Conservation (phyloP, 2,329 filamentous ascomycete genomes). For the Celoporthe dispersa region DNA sequence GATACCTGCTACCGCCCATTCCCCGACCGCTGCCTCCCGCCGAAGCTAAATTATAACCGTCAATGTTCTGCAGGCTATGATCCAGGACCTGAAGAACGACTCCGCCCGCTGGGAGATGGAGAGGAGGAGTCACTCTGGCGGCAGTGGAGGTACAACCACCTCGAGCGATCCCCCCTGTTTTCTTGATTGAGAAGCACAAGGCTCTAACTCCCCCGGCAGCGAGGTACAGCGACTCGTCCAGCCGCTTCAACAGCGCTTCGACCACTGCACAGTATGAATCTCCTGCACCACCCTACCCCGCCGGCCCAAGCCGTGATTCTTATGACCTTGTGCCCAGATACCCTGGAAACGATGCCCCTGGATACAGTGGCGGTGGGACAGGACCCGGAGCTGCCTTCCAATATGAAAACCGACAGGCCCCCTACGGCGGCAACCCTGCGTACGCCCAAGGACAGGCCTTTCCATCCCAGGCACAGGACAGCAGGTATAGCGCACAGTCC, state of each 20-base stretch:
- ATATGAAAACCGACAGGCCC: slow-evolving; percentile 37
- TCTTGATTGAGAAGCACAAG: slow-evolving; percentile 49
- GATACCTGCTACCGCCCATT: slow-evolving; percentile 9
- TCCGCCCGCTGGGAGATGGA: slow-evolving; percentile 66
- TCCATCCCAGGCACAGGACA: slow-evolving; percentile 15
- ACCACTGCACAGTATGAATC: slow-evolving; percentile 33
- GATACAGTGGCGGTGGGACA: slow-evolving; percentile 46
- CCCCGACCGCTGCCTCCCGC: neutral
- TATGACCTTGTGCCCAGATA: slow-evolving; percentile 52
- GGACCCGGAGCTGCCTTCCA: neutral
- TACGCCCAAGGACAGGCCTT: slow-evolving; percentile 27
- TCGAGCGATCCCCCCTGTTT: slow-evolving; percentile 53
- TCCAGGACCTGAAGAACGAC: slow-evolving; percentile 65
- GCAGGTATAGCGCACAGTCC: slow-evolving; percentile 19
- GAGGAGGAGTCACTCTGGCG: slow-evolving; percentile 55
- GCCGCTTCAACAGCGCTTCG: slow-evolving; percentile 30
- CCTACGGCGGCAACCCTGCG: slow-evolving; percentile 29
- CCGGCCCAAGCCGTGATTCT: slow-evolving; percentile 30
- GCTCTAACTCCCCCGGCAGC: slow-evolving; percentile 65
- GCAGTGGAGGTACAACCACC: slow-evolving; percentile 62
- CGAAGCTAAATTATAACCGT: slow-evolving; percentile 1
- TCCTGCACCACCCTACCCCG: slow-evolving; percentile 23
- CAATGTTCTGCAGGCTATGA: slow-evolving; percentile 57
- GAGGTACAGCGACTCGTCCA: slow-evolving; percentile 61
- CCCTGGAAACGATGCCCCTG: slow-evolving; percentile 54